Conservation (phyloP, 73 alveolate species). For the Paramecium caudatum region DNA sequence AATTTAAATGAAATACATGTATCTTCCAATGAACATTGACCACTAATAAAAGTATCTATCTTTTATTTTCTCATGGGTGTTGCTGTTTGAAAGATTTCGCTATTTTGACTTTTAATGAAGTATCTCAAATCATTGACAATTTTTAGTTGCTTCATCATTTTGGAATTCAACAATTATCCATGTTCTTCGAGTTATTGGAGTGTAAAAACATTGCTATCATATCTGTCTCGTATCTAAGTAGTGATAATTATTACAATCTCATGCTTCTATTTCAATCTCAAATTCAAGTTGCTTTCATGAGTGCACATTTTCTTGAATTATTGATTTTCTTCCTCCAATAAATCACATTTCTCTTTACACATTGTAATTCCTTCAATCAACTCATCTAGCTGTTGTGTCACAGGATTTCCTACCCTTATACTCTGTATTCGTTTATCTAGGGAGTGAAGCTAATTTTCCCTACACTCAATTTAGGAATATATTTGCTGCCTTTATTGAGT, state of each 20-base stretch:
- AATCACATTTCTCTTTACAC: constrained; percentile 49
- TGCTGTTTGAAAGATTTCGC: neutral
- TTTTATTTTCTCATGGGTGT: neutral
- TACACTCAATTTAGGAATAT: no score
- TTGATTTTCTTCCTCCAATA: constrained; percentile 6
- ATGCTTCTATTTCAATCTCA: neutral
- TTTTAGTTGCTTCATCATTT: constrained; percentile 3
- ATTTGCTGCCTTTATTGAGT: no score
- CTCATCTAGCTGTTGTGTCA: neutral
- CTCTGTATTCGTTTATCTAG: neutral
- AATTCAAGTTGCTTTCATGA: neutral
- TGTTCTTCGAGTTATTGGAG: neutral
- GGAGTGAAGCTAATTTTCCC: no score
- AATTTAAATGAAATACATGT: constrained; percentile 1
- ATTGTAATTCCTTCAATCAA: constrained; percentile 21
- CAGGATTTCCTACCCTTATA: neutral
- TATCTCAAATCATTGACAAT: neutral
- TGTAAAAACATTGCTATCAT: neutral
- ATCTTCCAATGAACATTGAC: constrained; percentile 19
- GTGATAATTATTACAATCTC: neutral
- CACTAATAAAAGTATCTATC: neutral
- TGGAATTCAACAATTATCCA: neutral
- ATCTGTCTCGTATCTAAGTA: neutral
- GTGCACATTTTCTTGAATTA: neutral
- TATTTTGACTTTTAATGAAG: neutral